Percentiles rank a stretch among this genome's conserved stretches.
Conservation (phyloP, 768 basidiomycete species). For the Cubamyces sp. region DNA sequence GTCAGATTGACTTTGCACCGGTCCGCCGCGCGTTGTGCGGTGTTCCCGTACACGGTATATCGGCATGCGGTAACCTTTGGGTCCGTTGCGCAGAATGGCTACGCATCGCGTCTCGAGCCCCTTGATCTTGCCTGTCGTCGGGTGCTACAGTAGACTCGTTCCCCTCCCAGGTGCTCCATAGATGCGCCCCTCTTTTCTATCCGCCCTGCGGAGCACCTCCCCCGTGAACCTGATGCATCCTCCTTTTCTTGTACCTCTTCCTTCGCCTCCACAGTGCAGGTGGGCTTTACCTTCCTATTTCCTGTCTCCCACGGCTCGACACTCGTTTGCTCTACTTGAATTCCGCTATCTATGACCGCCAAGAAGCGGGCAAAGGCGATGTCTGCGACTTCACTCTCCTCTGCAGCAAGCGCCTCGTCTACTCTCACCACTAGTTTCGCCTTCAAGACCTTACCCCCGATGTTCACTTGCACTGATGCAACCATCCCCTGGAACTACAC, state of each 20-base stretch:
- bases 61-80: too few species aligned
- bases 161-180: neutral
- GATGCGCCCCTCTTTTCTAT: too few species aligned
- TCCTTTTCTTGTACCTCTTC: too few species aligned
- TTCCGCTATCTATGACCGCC: neutral
- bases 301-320: too few species aligned
- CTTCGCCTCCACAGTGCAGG: too few species aligned
- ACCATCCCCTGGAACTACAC: constrained; percentile 8
- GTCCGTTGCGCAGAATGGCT: neutral
- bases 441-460: neutral
- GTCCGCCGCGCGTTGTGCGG: too few species aligned
- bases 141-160: neutral
- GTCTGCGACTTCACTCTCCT: too few species aligned
- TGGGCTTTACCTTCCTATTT: too few species aligned
- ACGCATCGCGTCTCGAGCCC: constrained; percentile 1
- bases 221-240: too few species aligned
- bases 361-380: neutral
- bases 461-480: constrained; percentile 1
- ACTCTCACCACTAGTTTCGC: neutral
- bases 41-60: too few species aligned
- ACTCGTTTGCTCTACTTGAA: too few species aligned
- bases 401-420: neutral
- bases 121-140: neutral
- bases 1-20: constrained; percentile 3
- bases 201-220: too few species aligned